Base-by-base conservation (phyloP, 2,329 filamentous ascomycete species). In the Cordyceps cateniannulata region DNA sequence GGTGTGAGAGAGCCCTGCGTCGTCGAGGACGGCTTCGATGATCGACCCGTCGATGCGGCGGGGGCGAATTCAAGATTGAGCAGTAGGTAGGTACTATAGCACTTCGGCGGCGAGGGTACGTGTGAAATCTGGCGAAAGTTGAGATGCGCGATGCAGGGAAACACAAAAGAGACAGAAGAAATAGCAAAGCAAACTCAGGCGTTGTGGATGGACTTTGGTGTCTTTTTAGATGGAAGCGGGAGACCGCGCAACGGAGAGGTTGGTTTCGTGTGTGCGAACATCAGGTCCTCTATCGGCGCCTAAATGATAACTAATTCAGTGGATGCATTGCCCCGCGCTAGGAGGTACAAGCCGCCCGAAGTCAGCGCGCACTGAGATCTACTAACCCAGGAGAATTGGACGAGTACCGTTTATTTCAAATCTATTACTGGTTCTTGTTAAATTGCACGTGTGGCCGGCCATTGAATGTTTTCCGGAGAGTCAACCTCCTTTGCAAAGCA, bases 151-250 rank as follows among this genome's bases (percentile, higher is more conserved):
- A 29, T 48, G 22, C 40, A 47, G 5, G 22, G 16, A 14, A 32
- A 7, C 4, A n/a, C 20, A 38, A 42, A 10, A 27, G n/a, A 45
- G 22, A 25, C 10, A 29, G 25, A 52, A 50, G 12, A n/a, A 51
- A 52, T 9, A 45, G 35, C 20, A 52, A 45, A 44, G 25, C 25
- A 47, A 52, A 18, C n/a, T 16, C 27, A 7, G 24, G 6, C 18
- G 58, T 53, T 48, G 58, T 22, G 24, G 14, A n/a, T 38, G 42
- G 40, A 24, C n/a, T 45, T 25, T 40, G 27, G 22, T 47, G 58
- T 40, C 22, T 22, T 40, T 27, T 44, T 51, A 51, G 50, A 60
- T 60, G 58, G 27, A 53, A 40, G 49, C 32, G 40, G 58, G 20
- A 48, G 58, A 40, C 40, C 27, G 25, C 16, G 18, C 16, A 51